Conservation (phyloP, 176 grass and related monocot genomes). For the Phoenix roebelenii region DNA sequence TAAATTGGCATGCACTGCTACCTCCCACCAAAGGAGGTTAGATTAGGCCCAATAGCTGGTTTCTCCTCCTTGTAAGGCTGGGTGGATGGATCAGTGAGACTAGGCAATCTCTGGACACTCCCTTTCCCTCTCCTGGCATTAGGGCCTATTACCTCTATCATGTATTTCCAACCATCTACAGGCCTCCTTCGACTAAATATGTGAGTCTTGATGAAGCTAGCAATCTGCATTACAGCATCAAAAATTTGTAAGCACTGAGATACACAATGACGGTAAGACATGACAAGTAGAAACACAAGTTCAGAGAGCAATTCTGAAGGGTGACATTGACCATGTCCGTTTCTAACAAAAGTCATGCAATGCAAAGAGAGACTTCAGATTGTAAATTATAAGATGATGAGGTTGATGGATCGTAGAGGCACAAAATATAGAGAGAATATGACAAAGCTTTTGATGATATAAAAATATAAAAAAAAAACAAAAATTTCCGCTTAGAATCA, state of each 20-base stretch:
- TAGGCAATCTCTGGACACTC: constrained; percentile 58
- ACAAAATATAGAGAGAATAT: no score
- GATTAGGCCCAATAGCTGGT: constrained; percentile 26
- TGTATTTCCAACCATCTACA: constrained; percentile 83
- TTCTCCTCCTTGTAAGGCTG: constrained; percentile 64
- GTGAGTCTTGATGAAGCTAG: constrained; percentile 89
- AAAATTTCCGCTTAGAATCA: not conserved
- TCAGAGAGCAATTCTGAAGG: no score
- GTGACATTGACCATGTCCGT: no score
- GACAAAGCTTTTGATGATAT: not conserved
- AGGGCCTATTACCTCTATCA: constrained; percentile 88
- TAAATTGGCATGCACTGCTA: not conserved
- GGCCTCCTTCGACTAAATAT: constrained; percentile 78
- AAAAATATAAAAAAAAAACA: not conserved
- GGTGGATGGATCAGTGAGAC: constrained; percentile 48
- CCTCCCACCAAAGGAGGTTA: constrained; percentile 39
- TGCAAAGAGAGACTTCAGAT: no score
- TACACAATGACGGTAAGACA: constrained; percentile 2
- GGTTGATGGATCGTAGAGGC: no score
- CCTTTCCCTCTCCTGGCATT: constrained; percentile 82
- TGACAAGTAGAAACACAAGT: not conserved
- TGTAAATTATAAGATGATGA: no score
- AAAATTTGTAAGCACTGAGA: not conserved
- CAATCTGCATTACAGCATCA: constrained; percentile 40
- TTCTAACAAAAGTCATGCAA: no score